These are phyloP conservation scores for Debaryomyces nepalensis DNA, from an alignment of 1,139 yeast species.

Conservation along the genomic window DNA sequence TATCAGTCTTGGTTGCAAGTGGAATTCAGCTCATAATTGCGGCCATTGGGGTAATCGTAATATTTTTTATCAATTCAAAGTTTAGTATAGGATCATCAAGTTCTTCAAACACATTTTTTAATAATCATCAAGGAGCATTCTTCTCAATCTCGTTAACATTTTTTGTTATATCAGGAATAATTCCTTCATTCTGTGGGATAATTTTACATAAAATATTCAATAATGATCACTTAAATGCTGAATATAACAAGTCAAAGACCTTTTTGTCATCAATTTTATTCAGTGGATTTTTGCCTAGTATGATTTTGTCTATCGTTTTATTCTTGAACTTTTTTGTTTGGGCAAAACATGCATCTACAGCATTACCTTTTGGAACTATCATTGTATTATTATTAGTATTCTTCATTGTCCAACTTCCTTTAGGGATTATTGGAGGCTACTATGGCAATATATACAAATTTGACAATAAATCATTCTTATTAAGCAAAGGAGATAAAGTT, in stretches of 20 bases:
- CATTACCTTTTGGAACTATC: slow-evolving; percentile 77
- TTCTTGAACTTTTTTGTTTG: slow-evolving; percentile 71
- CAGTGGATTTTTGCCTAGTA: slow-evolving; percentile 65
- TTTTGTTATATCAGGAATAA: slow-evolving; percentile 70
- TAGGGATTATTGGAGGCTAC: slow-evolving; percentile 73
- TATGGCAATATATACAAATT: slow-evolving; percentile 52
- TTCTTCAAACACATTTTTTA: slow-evolving; percentile 34
- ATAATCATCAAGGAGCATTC: slow-evolving; percentile 69
- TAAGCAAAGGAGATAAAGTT: slow-evolving; percentile 5
- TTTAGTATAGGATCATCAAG: slow-evolving; percentile 27
- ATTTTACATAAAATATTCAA: slow-evolving; percentile 60
- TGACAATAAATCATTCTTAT: slow-evolving; percentile 24
- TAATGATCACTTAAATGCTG: slow-evolving; percentile 34
- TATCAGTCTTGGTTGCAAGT: slow-evolving; percentile 67
- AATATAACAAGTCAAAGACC: slow-evolving; percentile 25
- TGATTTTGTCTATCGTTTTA: slow-evolving; percentile 56
- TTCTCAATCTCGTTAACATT: slow-evolving; percentile 62
- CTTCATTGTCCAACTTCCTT: slow-evolving; percentile 69
- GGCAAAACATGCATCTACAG: slow-evolving; percentile 77
- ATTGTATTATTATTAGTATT: slow-evolving; percentile 61
- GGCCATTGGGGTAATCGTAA: slow-evolving; percentile 58
- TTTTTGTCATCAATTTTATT: slow-evolving; percentile 51
- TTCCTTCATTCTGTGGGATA: slow-evolving; percentile 74
- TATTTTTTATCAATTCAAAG: slow-evolving; percentile 57
- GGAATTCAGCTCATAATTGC: slow-evolving; percentile 58